Evolutionary conservation across 129 eudicot genomes (phyloP), one percentile per base, ranked within the genome.

Genomic region (Oenanthe sinensis): DNA sequence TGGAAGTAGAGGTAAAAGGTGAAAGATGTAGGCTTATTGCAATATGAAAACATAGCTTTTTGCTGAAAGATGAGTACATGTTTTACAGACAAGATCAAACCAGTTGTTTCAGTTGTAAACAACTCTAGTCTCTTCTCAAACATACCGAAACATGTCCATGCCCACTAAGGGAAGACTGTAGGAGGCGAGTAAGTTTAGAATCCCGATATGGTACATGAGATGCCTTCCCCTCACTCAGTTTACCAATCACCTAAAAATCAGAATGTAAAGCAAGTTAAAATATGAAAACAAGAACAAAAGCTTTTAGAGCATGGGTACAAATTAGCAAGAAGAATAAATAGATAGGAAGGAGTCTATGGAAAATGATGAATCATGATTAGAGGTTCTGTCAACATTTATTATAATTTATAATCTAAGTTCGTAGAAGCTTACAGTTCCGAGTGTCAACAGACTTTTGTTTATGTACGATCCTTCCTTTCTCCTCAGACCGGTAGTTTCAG

Each of bases 391-490:
- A 0, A 50, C 20, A 19, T 17, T 12, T 36, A 30, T 0, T 10
- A 17, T 20, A 8, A 24, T 5, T 9, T 33, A 9, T 20, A 4
- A 74, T 4, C 6, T 0, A n/a, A 46, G 8, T 28, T 74, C 62
- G 43, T 30, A 42, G 83, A 45, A 46, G 87, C 98, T 85, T 86
- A 95, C 99, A 58, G 97, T 95, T 86, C 99, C 99, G 78, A 95
- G 99, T 24, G 99, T 95, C 22, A 95, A 89, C 81, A 95, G 92
- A 86, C 99, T 95, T 86, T 95, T 95, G 82, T 95, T 95, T 77
- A 95, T 95, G 86, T 95, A 95, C n/a, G 99, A 87, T 86, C 99
- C 99, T 84, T 95, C 99, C 87, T 95, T 95, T 83, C 99, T 92
- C 85, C 99, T 86, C 74, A 91, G 69, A 79, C 99, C 97, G 74